Percentiles rank a stretch among this genome's conserved stretches.
phyloP scores from a whole-genome alignment of 1,139 yeast genomes.

The Saccharomyces hybrid region DNA sequence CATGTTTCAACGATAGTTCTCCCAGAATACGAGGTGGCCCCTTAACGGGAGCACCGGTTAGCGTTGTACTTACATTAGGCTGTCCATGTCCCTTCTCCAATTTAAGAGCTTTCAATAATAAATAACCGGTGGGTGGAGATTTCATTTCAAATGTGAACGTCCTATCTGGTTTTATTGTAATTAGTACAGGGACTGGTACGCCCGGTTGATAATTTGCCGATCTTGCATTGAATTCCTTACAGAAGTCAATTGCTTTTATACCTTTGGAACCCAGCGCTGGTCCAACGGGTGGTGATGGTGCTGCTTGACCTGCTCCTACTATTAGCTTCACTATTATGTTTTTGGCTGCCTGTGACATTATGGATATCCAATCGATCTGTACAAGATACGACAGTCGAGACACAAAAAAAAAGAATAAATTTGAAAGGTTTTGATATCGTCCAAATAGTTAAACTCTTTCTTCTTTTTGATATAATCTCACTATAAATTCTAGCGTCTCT shows the following conservation, averaged over 20 bases:
- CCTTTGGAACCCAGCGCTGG: constrained; percentile 98
- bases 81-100: constrained; percentile 55
- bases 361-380: neutral
- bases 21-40: constrained; percentile 44
- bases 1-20: constrained; percentile 72
- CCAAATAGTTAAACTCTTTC: neutral
- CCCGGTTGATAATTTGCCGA: constrained; percentile 83
- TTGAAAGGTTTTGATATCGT: neutral
- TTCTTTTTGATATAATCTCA: neutral
- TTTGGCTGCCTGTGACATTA: constrained; percentile 28
- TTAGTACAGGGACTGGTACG: constrained; percentile 78
- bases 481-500: neutral
- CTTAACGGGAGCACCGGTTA: neutral
- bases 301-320: constrained; percentile 98
- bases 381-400: neutral
- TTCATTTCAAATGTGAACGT: constrained; percentile 78
- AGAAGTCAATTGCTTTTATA: constrained; percentile 95
- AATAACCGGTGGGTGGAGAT: constrained; percentile 88
- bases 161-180: constrained; percentile 88
- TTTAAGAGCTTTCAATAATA: constrained; percentile 76
- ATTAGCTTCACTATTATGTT: constrained; percentile 70
- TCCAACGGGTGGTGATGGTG: constrained; percentile 98
- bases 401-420: neutral
- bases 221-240: constrained; percentile 96
- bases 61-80: constrained; percentile 32